Evolutionary conservation across 306 rosid genomes (phyloP), one percentile per base, ranked within the genome.

Genomic region (Abrus precatorius): DNA sequence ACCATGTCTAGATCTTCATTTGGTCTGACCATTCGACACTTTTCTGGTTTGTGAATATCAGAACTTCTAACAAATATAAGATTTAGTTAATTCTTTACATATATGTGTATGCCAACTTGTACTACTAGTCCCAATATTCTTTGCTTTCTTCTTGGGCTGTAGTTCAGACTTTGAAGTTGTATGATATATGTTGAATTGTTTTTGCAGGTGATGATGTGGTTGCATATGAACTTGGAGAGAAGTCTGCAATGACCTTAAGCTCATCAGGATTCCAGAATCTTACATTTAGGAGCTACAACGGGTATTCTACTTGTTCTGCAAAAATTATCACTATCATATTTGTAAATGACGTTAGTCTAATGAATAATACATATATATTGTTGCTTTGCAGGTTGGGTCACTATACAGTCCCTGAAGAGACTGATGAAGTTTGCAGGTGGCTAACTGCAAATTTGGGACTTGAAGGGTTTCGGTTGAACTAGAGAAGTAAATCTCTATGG

Each of bases 391-490:
- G 99, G 85, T 84, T 93, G 78, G 99, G 99, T 27, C 99, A 95
- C 80, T 87, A 95, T 47, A 95, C 98, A 60, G 80, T 93, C 76
- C 98, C 99, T 52, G 96, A 91, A 82, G 99, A 95, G 86, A 93
- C 91, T 9, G 90, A 92, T 80, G 97, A 88, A 81, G 94, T 95
- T 40, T 91, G 97, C 81, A 82, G 79, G 52, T 95, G 99, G 99
- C 87, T 95, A 70, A 89, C 92, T 70, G 89, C 86, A 79, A 85
- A 75, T 77, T 77, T 91, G 85, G 92, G 88, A 77, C 96, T 95
- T 1, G 91, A 87, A 71, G 98, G 98, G 76, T 88, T 85, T 72
- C 75, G 89, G 61, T 83, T 78, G 55, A 84, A 86, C 87, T 87
- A 89, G 84, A 72, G 64, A 59, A 84, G 76, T 48, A 57, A 69